Conservation (phyloP, 108 stramenopile species). For the Halocafeteria seosinensis region DNA sequence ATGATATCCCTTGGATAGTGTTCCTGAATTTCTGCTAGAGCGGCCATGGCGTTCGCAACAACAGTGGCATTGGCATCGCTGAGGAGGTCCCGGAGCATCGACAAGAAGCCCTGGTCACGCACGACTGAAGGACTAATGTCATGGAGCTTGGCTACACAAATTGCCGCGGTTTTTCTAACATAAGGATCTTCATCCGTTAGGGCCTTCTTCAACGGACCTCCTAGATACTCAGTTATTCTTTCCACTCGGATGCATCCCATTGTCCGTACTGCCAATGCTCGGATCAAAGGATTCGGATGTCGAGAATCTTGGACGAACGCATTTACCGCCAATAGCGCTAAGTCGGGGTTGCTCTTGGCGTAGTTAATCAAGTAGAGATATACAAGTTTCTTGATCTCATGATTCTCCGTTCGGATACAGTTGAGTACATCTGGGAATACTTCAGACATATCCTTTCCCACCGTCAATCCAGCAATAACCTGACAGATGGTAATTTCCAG, state of each 20-base stretch:
- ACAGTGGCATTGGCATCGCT: constrained; percentile 87
- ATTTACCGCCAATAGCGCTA: constrained; percentile 94
- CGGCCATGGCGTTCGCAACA: constrained; percentile 98
- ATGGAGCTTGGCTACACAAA: constrained; percentile 98
- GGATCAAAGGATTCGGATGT: constrained; percentile 92
- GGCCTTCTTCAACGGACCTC: constrained; percentile 73
- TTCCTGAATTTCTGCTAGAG: constrained; percentile 86
- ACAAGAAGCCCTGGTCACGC: constrained; percentile 85
- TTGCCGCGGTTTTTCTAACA: constrained; percentile 93
- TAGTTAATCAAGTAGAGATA: constrained; percentile 99
- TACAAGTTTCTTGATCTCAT: constrained; percentile 92
- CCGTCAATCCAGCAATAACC: constrained; percentile 94
- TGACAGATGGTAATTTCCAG: background rate
- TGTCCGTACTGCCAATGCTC: constrained; percentile 91
- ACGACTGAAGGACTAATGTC: constrained; percentile 91
- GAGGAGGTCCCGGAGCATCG: constrained; percentile 77
- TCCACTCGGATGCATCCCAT: constrained; percentile 99
- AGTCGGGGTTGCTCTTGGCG: constrained; percentile 92
- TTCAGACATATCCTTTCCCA: constrained; percentile 91
- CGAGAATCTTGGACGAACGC: constrained; percentile 94
- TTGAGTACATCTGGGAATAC: constrained; percentile 96
- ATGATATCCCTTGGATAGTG: constrained; percentile 75
- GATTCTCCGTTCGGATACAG: constrained; percentile 94
- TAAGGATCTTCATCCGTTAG: constrained; percentile 78
- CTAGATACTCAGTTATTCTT: constrained; percentile 93